Base-by-base conservation (phyloP, 202 grass and related monocot genomes). In the Setaria viridis region DNA sequence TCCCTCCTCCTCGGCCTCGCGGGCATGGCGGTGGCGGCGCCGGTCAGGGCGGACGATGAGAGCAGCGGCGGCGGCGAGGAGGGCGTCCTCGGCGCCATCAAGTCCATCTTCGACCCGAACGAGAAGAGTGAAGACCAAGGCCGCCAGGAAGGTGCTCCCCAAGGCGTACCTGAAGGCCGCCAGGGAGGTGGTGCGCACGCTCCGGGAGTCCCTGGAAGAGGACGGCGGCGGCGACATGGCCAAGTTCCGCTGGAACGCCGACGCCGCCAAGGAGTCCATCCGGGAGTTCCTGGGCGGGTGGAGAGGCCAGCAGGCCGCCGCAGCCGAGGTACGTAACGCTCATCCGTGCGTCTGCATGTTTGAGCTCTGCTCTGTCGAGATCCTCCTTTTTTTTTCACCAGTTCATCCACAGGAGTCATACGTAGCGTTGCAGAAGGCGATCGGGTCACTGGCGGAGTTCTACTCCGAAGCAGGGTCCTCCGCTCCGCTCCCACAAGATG, bases 121-220 rank as follows among this genome's bases (percentile, higher is more conserved):
- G 97, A 94, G 80, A 92, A 90, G 25, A 25, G 25, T 25, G 25
- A 25, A 25, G 83, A 94, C 97, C 70, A 96, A 91, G 85, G 80
- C 77, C 15, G 97, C 25, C 66, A 19, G 97, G 15, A 99, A 94
- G 68, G 78, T 91, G 72, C 77, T 96, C 64, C 94, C 94, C 62
- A 96, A 94, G 90, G 92, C 87, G 20, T 99, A 96, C 88, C 82
- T 99, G 49, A 96, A 96, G 88, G 82, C 88, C 63, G 91, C 90
- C 30, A 94, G 91, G 90, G 91, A 94, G 75, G 93, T 99, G 48
- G 92, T 99, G 72, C 89, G 91, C 82, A 99, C 90, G 67, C 92
- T 99, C 41, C 87, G 93, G 57, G 97, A 96, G 70, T 99, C 97
- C 6, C 78, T 99, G 80, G 46, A 90, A 59, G 90, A 80, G 73